A percentile compares a stretch with the other conserved stretches of the same genome.
Evolutionary conservation across 2,329 filamentous ascomycete genomes (phyloP).

Genomic region (Scopulariopsis brevicaulis): DNA sequence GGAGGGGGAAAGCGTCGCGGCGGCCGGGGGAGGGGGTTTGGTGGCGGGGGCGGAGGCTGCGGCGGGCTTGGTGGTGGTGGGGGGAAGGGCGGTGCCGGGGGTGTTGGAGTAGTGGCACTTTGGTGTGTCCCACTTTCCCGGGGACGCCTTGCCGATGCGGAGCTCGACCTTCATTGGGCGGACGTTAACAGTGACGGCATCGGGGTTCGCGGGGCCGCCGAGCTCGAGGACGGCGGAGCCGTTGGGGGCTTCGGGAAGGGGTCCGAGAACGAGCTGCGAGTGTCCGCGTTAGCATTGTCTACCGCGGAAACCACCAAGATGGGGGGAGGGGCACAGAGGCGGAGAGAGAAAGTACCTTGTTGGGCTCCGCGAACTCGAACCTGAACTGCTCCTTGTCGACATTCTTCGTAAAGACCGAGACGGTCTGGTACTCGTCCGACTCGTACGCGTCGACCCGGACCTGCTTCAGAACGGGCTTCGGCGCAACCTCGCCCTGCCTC

Average conservation of each 20-base stretch:
- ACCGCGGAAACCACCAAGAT: constrained; percentile 7
- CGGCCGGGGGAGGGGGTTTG: background rate
- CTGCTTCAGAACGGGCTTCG: constrained; percentile 4
- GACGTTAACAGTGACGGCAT: constrained; percentile 41
- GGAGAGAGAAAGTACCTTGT: too few species aligned
- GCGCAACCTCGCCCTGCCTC: constrained; percentile 6
- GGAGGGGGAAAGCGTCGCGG: constrained; percentile 5
- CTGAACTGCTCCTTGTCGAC: constrained; percentile 26
- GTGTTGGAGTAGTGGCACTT: background rate
- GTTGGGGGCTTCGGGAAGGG: background rate
- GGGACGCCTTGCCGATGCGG: constrained; percentile 52
- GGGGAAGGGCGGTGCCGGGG: background rate
- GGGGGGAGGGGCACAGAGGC: too few species aligned
- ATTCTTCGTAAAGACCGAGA: constrained; percentile 30
- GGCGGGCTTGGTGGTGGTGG: background rate
- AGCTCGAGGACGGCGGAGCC: background rate
- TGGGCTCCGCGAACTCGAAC: constrained; percentile 15
- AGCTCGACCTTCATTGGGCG: constrained; percentile 75
- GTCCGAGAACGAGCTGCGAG: background rate
- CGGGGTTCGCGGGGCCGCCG: background rate
- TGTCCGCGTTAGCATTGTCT: background rate
- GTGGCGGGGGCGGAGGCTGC: background rate
- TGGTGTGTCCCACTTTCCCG: constrained; percentile 55
- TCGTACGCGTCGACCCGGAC: constrained; percentile 13
- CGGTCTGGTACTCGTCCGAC: constrained; percentile 14